Evolutionary conservation across 78 protist genomes (phyloP).

Genomic region (slime mould (Dictyostelium discoideum)): DNA sequence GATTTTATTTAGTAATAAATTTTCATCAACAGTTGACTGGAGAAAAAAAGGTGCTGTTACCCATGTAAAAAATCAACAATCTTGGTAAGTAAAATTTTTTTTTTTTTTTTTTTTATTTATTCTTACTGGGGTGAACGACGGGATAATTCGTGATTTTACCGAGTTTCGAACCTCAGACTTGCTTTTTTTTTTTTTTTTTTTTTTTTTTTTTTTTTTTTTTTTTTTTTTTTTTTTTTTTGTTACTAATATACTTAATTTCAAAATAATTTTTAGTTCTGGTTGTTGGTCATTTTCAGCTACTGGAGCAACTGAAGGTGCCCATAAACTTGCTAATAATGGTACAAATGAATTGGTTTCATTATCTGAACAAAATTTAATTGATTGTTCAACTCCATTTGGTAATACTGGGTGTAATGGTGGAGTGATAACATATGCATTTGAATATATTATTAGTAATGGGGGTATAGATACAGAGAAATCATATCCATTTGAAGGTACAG

Average conservation of each 20-base stretch:
- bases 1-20: not conserved
- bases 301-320: constrained; percentile 62
- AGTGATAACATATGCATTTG: not conserved
- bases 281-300: constrained; percentile 15
- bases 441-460: constrained; percentile 69
- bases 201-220: not conserved
- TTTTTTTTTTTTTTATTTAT: not conserved
- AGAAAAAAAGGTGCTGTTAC: constrained; percentile 78
- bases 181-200: not conserved
- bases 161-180: too few relatives aligned
- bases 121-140: too few relatives aligned
- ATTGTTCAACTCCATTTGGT: constrained; percentile 72
- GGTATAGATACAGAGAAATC: constrained; percentile 86
- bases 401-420: constrained; percentile 91
- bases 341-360: constrained; percentile 44
- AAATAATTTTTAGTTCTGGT: too few relatives aligned
- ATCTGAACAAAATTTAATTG: constrained; percentile 89
- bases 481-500: constrained; percentile 87
- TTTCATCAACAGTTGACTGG: constrained; percentile 77
- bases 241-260: too few relatives aligned
- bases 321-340: not conserved
- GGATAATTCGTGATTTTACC: too few relatives aligned
- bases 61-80: constrained; percentile 83
- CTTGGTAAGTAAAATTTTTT: constrained; percentile 45
- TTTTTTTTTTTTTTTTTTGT: not conserved